Percentiles rank a stretch among this genome's conserved stretches.
These are phyloP conservation scores for Vitis labrusca DNA, from an alignment of 164 flowering plant species.

Conservation along the genomic window DNA sequence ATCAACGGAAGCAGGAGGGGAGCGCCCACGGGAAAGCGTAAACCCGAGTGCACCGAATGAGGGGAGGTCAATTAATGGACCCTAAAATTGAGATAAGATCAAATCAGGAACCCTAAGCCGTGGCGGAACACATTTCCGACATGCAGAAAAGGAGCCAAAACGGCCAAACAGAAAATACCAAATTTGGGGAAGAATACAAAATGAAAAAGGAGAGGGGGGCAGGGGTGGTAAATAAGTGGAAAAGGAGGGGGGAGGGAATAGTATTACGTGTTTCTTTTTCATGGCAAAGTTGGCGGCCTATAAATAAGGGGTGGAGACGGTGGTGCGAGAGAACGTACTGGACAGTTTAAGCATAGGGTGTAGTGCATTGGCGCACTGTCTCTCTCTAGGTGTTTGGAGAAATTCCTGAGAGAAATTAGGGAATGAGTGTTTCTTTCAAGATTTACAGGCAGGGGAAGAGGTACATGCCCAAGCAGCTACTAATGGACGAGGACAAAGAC, in stretches of 20 bases:
- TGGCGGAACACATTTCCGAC: too few relatives aligned
- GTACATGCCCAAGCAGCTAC: slow-evolving; percentile 22
- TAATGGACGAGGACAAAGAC: slow-evolving; percentile 9
- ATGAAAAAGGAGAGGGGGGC: neutral
- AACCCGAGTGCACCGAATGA: too few relatives aligned
- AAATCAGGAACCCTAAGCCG: too few relatives aligned
- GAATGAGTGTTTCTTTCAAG: slow-evolving; percentile 41
- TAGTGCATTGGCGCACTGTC: neutral
- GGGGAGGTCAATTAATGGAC: too few relatives aligned
- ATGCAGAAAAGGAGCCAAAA: too few relatives aligned
- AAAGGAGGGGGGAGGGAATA: neutral
- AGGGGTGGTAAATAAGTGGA: neutral
- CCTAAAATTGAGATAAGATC: too few relatives aligned
- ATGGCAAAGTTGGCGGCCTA: slow-evolving; percentile 8
- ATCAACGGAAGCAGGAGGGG: too few relatives aligned
- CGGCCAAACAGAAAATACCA: too few relatives aligned
- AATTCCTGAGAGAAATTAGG: slow-evolving; percentile 4
- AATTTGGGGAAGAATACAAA: too few relatives aligned
- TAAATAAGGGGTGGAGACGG: neutral
- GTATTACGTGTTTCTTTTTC: neutral
- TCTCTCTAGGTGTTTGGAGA: slow-evolving; percentile 2
- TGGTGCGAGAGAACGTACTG: slow-evolving; percentile 1
- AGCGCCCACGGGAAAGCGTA: too few relatives aligned
- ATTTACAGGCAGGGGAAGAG: slow-evolving; percentile 27
- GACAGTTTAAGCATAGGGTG: neutral